Evolutionary conservation across 768 basidiomycete species (phyloP), one percentile per base, ranked within the genome.

Genomic region (Candolleomyces eurysporus): DNA sequence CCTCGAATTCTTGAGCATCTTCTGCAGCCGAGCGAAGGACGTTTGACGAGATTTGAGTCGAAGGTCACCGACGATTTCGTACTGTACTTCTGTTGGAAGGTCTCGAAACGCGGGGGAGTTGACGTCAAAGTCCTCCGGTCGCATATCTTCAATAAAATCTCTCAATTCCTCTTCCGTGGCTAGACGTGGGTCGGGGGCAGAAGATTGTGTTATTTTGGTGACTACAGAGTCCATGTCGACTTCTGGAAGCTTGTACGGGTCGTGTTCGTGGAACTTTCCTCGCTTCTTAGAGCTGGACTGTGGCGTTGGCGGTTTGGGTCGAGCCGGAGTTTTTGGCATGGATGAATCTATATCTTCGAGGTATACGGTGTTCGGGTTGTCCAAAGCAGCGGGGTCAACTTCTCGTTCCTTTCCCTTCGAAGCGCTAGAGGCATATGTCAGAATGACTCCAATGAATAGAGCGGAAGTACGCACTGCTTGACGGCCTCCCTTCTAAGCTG

Each of bases 11-110:
- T 79, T 81, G 19, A 96, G 78, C 97, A 99, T 99, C 59, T 89
- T 88, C 68, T 97, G 91, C 49, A 98, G 76, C 4, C 97, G 91
- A 36, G 86, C 87, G 76, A 96, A 90, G 9, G 94, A 96, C 13
- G 93, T 96, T 75, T 98, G 96, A 3, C 97, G 84, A 1, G 96
- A 98, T 73, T 94, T 95, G 60, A 97, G 80, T 3, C 97, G 87
- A 52, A 98, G 79, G 76, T 99, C 97, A 57, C 96, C 96, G 39
- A 98, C 88, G 65, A 99, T 96, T 76, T 99, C 97, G 74, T 98
- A 99, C 67, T 99, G 94, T 21, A 97, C 87, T 72, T 98, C 96
- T 0, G 94, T 96, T 2, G 97, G 96, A 3, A 98, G 84, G 63
- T 93, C 91, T 22, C 89, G 85, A 71, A 99, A 99, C 19, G 89